These are phyloP conservation scores for Combretum micranthum DNA, from an alignment of 345 rosid genomes.

Conservation along the genomic window DNA sequence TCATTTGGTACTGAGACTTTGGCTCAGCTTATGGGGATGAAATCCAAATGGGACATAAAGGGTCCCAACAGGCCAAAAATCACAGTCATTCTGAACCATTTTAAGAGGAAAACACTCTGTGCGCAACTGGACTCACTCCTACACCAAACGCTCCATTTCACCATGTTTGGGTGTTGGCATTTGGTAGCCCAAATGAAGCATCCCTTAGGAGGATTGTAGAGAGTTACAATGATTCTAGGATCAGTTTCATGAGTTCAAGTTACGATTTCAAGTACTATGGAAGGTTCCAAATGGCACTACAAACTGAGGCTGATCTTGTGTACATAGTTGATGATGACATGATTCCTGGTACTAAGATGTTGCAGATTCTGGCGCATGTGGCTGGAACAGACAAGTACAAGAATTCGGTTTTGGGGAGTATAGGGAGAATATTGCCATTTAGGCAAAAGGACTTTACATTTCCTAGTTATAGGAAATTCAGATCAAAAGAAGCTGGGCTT, in stretches of 20 bases:
- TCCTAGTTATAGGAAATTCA: conserved; percentile 86
- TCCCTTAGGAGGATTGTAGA: conserved; percentile 62
- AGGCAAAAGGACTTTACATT: conserved; percentile 91
- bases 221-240: conserved; percentile 78
- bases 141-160: conserved; percentile 89
- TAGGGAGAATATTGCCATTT: conserved; percentile 92
- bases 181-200: conserved; percentile 77
- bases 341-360: conserved; percentile 94
- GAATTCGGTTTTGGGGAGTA: conserved; percentile 91
- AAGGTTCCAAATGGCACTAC: conserved; percentile 91
- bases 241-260: conserved; percentile 86
- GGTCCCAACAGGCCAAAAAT: conserved; percentile 64
- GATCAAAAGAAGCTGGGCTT: conserved; percentile 93
- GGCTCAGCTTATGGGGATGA: conserved; percentile 64
- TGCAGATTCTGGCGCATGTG: conserved; percentile 88
- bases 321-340: conserved; percentile 86
- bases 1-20: conserved; percentile 61
- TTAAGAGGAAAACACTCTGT: conserved; percentile 92
- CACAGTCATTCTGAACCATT: conserved; percentile 87
- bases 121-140: conserved; percentile 85
- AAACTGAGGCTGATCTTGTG: conserved; percentile 85
- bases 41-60: conserved; percentile 67
- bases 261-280: conserved; percentile 98
- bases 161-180: conserved; percentile 91
- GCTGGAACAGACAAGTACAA: conserved; percentile 90